Conservation (phyloP, 2,329 filamentous ascomycete genomes). For the Dactylonectria macrodidyma region DNA sequence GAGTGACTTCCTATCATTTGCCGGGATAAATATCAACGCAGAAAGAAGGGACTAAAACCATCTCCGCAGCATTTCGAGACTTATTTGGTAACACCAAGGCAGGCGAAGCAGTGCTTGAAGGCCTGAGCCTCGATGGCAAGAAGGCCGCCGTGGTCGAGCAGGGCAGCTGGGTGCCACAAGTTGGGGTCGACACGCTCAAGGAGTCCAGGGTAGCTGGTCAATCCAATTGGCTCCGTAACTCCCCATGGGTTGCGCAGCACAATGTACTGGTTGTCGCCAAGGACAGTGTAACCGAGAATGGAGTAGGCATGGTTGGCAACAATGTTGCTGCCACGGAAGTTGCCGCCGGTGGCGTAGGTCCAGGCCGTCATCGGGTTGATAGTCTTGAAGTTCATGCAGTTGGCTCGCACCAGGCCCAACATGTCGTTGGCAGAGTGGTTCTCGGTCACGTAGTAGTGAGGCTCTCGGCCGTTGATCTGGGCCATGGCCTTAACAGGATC, state of each 20-base stretch:
- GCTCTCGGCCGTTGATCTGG: conserved; percentile 58
- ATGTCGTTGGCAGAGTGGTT: conserved; percentile 53
- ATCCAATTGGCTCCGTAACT: conserved; percentile 58
- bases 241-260: conserved; percentile 62
- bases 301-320: conserved; percentile 63
- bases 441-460: conserved; percentile 54
- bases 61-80: neutral
- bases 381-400: conserved; percentile 60
- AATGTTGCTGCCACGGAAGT: conserved; percentile 58
- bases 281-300: conserved; percentile 55
- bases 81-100: conserved; percentile 52
- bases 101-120: conserved; percentile 56
- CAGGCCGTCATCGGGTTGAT: conserved; percentile 60
- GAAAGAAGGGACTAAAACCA: neutral
- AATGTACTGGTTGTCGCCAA: conserved; percentile 57
- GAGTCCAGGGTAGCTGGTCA: conserved; percentile 57
- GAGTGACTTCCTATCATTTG: neutral
- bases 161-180: conserved; percentile 55
- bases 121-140: conserved; percentile 54
- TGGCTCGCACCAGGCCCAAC: conserved; percentile 55
- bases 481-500: conserved; percentile 63
- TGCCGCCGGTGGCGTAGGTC: conserved; percentile 56
- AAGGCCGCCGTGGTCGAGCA: conserved; percentile 55
- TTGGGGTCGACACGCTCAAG: conserved; percentile 55
- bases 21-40: neutral